Percentiles rank a stretch among this genome's conserved stretches.
Conservation (phyloP, 1,284 basidiomycete genomes). For the Fistulinella cinereoalba region DNA sequence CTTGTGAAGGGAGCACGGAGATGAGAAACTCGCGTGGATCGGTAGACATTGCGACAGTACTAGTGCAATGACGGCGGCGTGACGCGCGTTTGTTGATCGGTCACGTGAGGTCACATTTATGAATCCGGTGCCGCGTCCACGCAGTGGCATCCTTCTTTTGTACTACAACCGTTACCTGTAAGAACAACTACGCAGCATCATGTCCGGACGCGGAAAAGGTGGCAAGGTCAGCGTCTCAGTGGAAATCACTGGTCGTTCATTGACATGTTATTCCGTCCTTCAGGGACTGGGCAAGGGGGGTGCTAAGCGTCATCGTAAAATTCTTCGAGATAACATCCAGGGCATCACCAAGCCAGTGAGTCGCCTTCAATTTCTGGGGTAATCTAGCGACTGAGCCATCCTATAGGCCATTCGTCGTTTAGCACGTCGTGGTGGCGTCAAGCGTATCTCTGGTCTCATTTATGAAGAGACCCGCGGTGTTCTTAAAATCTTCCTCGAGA, state of each 20-base stretch:
- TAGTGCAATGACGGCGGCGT: background rate
- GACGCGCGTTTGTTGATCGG: conserved; percentile 2
- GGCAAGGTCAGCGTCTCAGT: conserved; percentile 29
- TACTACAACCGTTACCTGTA: conserved; percentile 16
- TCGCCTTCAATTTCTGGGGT: background rate
- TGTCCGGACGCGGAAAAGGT: conserved; percentile 43
- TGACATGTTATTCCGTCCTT: background rate
- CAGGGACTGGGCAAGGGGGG: conserved; percentile 67
- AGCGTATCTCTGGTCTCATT: conserved; percentile 80
- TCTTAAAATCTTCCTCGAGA: conserved; percentile 79
- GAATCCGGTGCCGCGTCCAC: background rate
- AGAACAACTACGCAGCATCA: conserved; percentile 12
- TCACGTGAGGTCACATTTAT: conserved; percentile 11
- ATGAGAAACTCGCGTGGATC: conserved; percentile 26
- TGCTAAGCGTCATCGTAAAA: conserved; percentile 70
- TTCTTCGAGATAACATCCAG: conserved; percentile 73
- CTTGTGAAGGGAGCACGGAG: conserved; percentile 24
- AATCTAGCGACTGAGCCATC: background rate
- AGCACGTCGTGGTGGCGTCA: conserved; percentile 82
- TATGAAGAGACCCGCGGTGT: conserved; percentile 84
- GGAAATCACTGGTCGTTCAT: too few relatives aligned
- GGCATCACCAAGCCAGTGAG: conserved; percentile 52
- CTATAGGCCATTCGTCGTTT: conserved; percentile 76
- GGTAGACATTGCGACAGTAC: background rate
- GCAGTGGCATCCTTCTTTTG: background rate